These are phyloP conservation scores for Rosa rugosa DNA, from an alignment of 306 rosid species.

Conservation along the genomic window DNA sequence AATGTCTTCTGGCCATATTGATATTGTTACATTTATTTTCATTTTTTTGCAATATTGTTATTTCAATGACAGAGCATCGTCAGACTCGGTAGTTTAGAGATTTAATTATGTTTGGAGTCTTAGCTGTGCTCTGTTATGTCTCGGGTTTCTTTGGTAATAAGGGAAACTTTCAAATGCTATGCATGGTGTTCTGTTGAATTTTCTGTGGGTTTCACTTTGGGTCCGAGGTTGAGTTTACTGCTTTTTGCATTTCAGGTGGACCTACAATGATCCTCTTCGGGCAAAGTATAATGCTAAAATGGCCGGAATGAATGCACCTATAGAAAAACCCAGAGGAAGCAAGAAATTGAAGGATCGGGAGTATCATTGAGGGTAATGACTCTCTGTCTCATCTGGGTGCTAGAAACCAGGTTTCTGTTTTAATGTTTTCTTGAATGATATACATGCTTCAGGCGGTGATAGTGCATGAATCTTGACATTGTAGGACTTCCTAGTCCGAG, in stretches of 20 bases:
- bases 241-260: slow-evolving; percentile 70
- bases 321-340: slow-evolving; percentile 88
- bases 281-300: slow-evolving; percentile 87
- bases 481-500: neutral
- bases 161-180: neutral
- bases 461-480: neutral
- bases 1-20: too few species aligned
- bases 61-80: neutral
- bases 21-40: too few species aligned
- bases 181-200: neutral
- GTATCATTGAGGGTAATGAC: slow-evolving; percentile 41
- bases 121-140: neutral
- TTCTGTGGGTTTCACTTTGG: neutral
- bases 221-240: neutral
- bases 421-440: neutral
- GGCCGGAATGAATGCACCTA: slow-evolving; percentile 85
- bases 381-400: neutral
- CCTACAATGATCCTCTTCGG: slow-evolving; percentile 95
- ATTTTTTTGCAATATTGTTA: too few species aligned
- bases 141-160: neutral
- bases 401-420: neutral
- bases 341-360: slow-evolving; percentile 90
- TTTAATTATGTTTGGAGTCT: neutral
- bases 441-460: neutral
- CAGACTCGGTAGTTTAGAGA: neutral